Percentiles rank a stretch among this genome's conserved stretches.
Evolutionary conservation across 2,329 filamentous ascomycete genomes (phyloP).

Genomic region (Exophiala mesophila): DNA sequence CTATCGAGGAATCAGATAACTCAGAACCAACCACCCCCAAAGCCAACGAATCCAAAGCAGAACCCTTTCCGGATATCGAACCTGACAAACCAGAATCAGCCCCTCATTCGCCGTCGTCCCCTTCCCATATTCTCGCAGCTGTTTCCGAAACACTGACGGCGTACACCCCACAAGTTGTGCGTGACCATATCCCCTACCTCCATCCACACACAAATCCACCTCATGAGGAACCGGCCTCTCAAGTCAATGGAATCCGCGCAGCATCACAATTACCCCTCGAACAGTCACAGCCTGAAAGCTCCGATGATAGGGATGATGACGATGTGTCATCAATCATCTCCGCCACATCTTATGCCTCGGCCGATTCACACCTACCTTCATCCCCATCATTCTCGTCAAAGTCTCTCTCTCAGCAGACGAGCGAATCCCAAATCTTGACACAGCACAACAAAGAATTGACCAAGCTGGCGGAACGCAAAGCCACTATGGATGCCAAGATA

Average conservation of each 20-base stretch:
- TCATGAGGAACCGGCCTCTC: constrained; percentile 1
- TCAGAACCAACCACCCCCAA: constrained; percentile 11
- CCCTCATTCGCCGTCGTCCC: constrained; percentile 6
- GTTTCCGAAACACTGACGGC: constrained; percentile 45
- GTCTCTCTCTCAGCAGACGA: constrained; percentile 12
- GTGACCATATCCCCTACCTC: constrained; percentile 35
- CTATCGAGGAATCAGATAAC: constrained; percentile 3
- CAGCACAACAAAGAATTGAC: constrained; percentile 41
- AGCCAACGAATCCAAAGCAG: constrained; percentile 5
- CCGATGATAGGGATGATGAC: constrained; percentile 11
- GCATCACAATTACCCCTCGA: not conserved
- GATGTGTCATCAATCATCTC: constrained; percentile 27
- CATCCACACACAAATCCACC: constrained; percentile 5
- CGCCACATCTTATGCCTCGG: constrained; percentile 28
- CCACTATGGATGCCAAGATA: constrained; percentile 35
- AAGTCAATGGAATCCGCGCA: not conserved
- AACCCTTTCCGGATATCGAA: not conserved
- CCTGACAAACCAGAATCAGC: not conserved
- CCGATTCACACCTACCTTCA: constrained; percentile 27
- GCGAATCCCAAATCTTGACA: constrained; percentile 16
- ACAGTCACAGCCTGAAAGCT: not conserved
- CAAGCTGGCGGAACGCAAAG: constrained; percentile 39
- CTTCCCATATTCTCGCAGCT: constrained; percentile 10
- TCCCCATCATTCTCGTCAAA: constrained; percentile 17
- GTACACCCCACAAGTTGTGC: constrained; percentile 47